phyloP scores from a whole-genome alignment of 169 alveolate species.

The Toxoplasma gondii region DNA sequence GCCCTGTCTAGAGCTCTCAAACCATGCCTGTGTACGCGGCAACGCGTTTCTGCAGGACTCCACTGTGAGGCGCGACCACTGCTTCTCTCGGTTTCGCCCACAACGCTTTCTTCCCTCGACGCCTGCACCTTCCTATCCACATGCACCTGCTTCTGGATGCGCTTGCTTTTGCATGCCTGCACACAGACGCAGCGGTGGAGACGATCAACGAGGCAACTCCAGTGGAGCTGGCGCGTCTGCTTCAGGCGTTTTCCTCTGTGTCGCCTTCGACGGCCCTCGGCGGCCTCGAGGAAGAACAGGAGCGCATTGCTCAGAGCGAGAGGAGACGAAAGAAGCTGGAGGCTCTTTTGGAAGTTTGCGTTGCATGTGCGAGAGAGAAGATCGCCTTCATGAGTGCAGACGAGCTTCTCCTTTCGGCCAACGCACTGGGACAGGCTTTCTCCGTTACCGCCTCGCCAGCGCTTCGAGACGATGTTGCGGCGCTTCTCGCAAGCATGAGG shows the following conservation, averaged over 20 bases:
- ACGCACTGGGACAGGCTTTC: neutral
- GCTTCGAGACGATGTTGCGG: neutral
- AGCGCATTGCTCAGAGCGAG: neutral
- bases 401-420: neutral
- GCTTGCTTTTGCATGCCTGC: too few relatives aligned
- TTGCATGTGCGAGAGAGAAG: neutral
- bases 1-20: too few relatives aligned
- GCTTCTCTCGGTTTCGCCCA: too few relatives aligned
- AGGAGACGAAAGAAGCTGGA: neutral
- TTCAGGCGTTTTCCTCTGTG: constrained; percentile 24
- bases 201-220: constrained; percentile 9
- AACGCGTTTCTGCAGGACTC: too few relatives aligned
- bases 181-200: constrained; percentile 1
- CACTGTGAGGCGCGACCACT: too few relatives aligned
- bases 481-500: neutral
- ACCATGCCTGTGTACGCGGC: too few relatives aligned
- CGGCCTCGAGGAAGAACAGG: neutral
- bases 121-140: too few relatives aligned
- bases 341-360: constrained; percentile 5
- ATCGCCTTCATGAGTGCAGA: constrained; percentile 9
- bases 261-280: neutral
- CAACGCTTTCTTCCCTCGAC: too few relatives aligned
- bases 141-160: too few relatives aligned
- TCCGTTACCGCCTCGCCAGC: neutral
- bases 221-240: neutral